These are phyloP conservation scores for Cladophialophora exuberans DNA, from an alignment of 2,329 filamentous ascomycete genomes.

Conservation along the genomic window DNA sequence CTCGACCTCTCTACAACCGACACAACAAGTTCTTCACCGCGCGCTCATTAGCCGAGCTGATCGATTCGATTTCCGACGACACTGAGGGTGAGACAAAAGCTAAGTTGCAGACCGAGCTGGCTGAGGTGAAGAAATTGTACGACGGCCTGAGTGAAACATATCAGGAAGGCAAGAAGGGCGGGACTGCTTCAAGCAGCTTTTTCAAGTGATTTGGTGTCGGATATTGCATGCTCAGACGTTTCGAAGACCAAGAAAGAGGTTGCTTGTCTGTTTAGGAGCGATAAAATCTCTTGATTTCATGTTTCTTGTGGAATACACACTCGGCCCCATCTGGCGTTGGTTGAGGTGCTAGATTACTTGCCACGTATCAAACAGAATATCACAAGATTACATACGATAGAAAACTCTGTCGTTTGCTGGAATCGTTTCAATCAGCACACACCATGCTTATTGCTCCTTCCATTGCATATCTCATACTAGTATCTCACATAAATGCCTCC, in stretches of 20 bases:
- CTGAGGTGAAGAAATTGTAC: slow-evolving; percentile 55
- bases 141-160: slow-evolving; percentile 52
- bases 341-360: too few species aligned
- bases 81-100: slow-evolving; percentile 38
- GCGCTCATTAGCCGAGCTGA: slow-evolving; percentile 24
- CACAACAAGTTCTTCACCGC: slow-evolving; percentile 58
- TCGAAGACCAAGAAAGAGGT: not conserved
- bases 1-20: slow-evolving; percentile 57
- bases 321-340: too few species aligned
- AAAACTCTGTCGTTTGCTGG: not conserved
- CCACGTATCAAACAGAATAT: too few species aligned
- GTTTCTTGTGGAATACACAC: too few species aligned
- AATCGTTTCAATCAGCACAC: too few species aligned
- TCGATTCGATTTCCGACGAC: slow-evolving; percentile 41
- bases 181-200: slow-evolving; percentile 24
- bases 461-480: not conserved
- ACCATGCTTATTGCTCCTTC: too few species aligned
- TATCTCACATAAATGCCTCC: slow-evolving; percentile 16
- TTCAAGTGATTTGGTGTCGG: slow-evolving; percentile 21
- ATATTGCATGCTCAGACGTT: too few species aligned
- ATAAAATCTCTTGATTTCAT: not conserved
- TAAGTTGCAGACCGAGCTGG: slow-evolving; percentile 47
- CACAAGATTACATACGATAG: too few species aligned
- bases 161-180: slow-evolving; percentile 50
- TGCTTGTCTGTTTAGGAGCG: not conserved